phyloP scores from a whole-genome alignment of 2,329 filamentous ascomycete genomes.

The Fusarium goolgardi region DNA sequence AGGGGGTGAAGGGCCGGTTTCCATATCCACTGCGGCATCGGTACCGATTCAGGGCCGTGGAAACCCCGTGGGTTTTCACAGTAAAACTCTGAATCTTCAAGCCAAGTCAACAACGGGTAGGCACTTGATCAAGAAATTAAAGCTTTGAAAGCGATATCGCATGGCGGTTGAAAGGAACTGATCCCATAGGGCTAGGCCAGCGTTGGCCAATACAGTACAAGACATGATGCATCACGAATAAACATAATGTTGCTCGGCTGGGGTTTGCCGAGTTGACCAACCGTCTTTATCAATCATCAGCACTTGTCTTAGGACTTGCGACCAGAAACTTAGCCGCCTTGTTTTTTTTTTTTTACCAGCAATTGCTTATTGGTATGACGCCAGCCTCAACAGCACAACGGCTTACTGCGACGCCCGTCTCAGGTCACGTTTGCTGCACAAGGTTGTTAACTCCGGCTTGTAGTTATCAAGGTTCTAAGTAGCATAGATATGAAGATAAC shows the following conservation, averaged over 20 bases:
- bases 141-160: background rate
- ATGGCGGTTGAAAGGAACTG: constrained; percentile 5
- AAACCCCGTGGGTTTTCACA: constrained; percentile 24
- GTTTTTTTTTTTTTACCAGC: constrained; percentile 10
- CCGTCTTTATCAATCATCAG: constrained; percentile 21
- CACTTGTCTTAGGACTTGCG: background rate
- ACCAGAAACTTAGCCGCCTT: constrained; percentile 24
- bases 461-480: constrained; percentile 12
- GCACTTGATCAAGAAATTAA: background rate
- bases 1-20: background rate
- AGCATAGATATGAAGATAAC: background rate
- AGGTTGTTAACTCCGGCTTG: constrained; percentile 25
- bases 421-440: constrained; percentile 33
- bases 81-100: constrained; percentile 32
- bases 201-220: background rate
- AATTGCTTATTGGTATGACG: constrained; percentile 9
- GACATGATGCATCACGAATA: constrained; percentile 9
- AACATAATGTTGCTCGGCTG: constrained; percentile 28
- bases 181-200: constrained; percentile 20
- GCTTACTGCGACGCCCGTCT: constrained; percentile 22
- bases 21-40: constrained; percentile 22
- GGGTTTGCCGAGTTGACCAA: constrained; percentile 17
- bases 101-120: background rate
- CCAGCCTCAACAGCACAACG: background rate
- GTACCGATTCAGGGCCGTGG: constrained; percentile 35